Conservation (phyloP, 768 basidiomycete genomes). For the Tylopilus intermedius region DNA sequence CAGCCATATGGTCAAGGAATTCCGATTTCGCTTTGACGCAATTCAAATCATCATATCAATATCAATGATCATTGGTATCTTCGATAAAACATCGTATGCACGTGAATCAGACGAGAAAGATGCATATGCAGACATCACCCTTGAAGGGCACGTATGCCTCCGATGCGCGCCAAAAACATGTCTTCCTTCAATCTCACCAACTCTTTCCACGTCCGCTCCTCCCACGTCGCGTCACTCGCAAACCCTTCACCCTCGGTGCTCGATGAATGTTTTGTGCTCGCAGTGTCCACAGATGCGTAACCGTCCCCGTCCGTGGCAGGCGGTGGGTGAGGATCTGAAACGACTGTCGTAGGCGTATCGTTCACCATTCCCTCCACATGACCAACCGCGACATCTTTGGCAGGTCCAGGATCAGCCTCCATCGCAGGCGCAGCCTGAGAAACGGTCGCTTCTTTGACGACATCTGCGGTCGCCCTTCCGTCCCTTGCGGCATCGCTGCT, state of each 20-base stretch:
- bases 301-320: constrained; percentile 1
- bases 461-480: background rate
- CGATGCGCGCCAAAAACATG: constrained; percentile 83
- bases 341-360: background rate
- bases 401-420: background rate
- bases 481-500: background rate
- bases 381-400: background rate
- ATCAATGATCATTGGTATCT: background rate
- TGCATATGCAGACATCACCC: background rate
- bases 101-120: background rate
- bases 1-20: background rate
- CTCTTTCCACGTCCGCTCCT: constrained; percentile 82
- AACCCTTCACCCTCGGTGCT: constrained; percentile 37
- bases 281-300: constrained; percentile 18
- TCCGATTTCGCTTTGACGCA: background rate
- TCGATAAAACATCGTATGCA: background rate
- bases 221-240: constrained; percentile 72
- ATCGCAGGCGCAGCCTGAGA: background rate
- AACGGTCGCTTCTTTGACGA: background rate
- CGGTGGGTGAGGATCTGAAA: background rate
- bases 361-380: background rate
- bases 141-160: constrained; percentile 35
- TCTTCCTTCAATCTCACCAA: constrained; percentile 67
- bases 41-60: background rate
- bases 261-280: constrained; percentile 24